Evolutionary conservation across 2,329 filamentous ascomycete genomes (phyloP).

Genomic region (Verticillium dahliae): DNA sequence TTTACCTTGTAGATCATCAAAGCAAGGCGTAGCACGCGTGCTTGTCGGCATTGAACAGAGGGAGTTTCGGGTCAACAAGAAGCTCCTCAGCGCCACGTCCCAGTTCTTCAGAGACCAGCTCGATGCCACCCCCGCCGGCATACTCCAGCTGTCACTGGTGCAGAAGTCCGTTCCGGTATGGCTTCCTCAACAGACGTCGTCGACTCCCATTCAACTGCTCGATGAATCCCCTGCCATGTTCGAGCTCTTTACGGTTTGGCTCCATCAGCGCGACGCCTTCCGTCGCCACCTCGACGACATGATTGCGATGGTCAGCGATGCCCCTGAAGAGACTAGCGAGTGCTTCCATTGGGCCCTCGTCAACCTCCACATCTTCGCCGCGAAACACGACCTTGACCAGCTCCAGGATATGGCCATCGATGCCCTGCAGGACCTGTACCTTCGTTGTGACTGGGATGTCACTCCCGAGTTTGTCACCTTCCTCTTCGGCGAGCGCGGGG

Average conservation of each 20-base stretch:
- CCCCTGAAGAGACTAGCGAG: constrained; percentile 16
- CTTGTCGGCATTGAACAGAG: constrained; percentile 34
- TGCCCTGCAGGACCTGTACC: constrained; percentile 51
- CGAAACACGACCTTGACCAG: constrained; percentile 38
- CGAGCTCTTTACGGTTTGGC: constrained; percentile 45
- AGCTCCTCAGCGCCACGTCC: constrained; percentile 38
- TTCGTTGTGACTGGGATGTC: constrained; percentile 53
- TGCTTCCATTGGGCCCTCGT: constrained; percentile 49
- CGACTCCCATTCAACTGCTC: constrained; percentile 26
- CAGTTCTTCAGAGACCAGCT: constrained; percentile 41
- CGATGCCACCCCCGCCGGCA: constrained; percentile 23
- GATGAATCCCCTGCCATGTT: constrained; percentile 46
- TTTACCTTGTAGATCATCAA: background rate
- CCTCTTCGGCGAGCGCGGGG: constrained; percentile 47
- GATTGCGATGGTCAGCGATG: constrained; percentile 18
- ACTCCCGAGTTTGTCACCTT: constrained; percentile 42
- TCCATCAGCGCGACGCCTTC: constrained; percentile 35
- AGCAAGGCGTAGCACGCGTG: constrained; percentile 22
- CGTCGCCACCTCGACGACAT: constrained; percentile 34
- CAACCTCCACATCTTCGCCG: constrained; percentile 51
- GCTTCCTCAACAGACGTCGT: constrained; percentile 18
- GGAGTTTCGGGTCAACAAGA: constrained; percentile 35
- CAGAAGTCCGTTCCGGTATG: constrained; percentile 25
- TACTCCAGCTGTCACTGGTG: constrained; percentile 9
- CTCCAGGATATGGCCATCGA: constrained; percentile 54